Evolutionary conservation across 768 basidiomycete genomes (phyloP), one percentile per base, ranked within the genome.

Genomic region (Pleurotus tuber-regium): DNA sequence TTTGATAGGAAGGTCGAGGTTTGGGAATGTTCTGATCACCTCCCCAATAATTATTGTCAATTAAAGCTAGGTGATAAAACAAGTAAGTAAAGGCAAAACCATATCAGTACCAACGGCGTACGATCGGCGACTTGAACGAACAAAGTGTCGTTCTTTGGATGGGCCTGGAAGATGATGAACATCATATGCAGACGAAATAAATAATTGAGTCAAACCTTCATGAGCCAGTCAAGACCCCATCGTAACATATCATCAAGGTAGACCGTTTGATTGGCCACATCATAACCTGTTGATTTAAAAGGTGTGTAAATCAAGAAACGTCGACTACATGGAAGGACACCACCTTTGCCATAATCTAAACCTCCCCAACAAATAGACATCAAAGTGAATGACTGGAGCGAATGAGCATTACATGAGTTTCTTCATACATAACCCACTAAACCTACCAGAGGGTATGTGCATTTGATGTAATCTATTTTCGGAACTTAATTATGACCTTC

Each of bases 361-460:
- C 86, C 93, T 19, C 91, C 91, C 95, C 95, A 97, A 58, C 92
- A 92, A 41, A 92, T 74, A 0, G 89, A 90, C 77, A 86, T 90
- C 16, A 95, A 69, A 0, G 88, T 80, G 60, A 87, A 91, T n/a
- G 84, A 82, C 87, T 91, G 57, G 16, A 11, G 42, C 14, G 24
- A 40, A 24, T 61, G 19, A 55, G 48, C 31, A 43, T 38, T 18
- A 26, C 35, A 53, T 36, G 29, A 44, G 35, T 21, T 54, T 23
- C n/a, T 21, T 10, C 10, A 21, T 35, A 23, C 11, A 18, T 11
- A 21, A 25, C 7, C n/a, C 54, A 11, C 16, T 10, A 50, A 21
- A 52, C 79, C 61, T 48, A 90, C 92, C 64, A 96, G 67, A 10
- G 94, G 90, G 57, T 83, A 95, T 2, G 90, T 89, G 44, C 83